Base-by-base conservation (phyloP, 2,329 filamentous ascomycete genomes). In the Bimuria novae-zelandiae region DNA sequence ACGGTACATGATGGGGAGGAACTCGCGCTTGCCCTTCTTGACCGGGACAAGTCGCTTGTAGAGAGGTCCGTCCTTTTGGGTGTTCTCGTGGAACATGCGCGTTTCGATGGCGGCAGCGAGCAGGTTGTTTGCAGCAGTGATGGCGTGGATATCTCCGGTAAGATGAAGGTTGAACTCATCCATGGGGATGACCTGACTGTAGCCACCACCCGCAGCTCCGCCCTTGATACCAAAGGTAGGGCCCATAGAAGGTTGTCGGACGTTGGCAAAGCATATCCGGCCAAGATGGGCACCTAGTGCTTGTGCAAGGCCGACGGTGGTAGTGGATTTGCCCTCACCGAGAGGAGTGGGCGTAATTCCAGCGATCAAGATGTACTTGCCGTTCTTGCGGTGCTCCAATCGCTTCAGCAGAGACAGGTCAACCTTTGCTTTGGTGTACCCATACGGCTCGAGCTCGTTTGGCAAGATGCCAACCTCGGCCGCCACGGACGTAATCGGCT, bases 201-300 rank as follows among this genome's bases (percentile, higher is more conserved):
- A 99, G 33, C 94, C 94, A 74, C 94, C 94, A 68, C 94, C 94
- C 51, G 94, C 94, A 54, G 94, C 94, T 68, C 94, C 94, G 58
- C 94, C 94, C 82, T 99, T 99, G 82, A 99, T 97, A 68, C 94
- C 94, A 73, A 99, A 99, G 0, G 94, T 99, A 51, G 94, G 94
- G 4, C 94, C 94, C 79, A 97, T 94, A 67, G 91, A 96, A 45
- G 94, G 94, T 74, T 99, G 94, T 55, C 94, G 87, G 45, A 99
- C 94, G 72, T 99, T 97, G 76, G 94, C 94, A 74, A 99, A 97
- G 3, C 89, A 89, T 62, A 97, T 82, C 53, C 89, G 89, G 62
- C 89, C 89, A 44, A 97, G 79, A 65, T 97, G 93, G 33, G 88
- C 94, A 51, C 92, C 91, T 43, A 99, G 80, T 30, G 94, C 94